A percentile compares a stretch with the other conserved stretches of the same genome.
phyloP scores from a whole-genome alignment of 306 rosid genomes.

The Fagus crenata region DNA sequence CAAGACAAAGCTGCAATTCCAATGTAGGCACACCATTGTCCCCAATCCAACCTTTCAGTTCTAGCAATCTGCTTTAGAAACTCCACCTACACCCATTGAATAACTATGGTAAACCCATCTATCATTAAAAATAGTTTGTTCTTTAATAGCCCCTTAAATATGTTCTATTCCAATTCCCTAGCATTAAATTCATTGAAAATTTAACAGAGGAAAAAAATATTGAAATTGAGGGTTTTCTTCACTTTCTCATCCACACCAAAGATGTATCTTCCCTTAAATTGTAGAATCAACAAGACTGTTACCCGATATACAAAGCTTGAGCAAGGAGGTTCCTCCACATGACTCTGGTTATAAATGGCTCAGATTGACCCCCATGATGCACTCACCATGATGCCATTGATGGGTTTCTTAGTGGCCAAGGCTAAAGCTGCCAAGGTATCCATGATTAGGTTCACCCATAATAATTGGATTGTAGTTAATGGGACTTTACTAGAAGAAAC shows the following conservation, averaged over 20 bases:
- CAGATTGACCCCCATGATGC: constrained; percentile 11
- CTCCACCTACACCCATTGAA: constrained; percentile 33
- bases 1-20: constrained; percentile 36
- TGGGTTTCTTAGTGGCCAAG: constrained; percentile 29
- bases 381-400: constrained; percentile 20
- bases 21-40: constrained; percentile 28
- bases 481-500: constrained; percentile 32
- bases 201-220: constrained; percentile 30
- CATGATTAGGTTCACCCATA: constrained; percentile 38
- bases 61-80: constrained; percentile 27
- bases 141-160: constrained; percentile 18
- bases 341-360: constrained; percentile 26
- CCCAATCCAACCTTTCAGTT: constrained; percentile 27
- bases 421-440: constrained; percentile 39
- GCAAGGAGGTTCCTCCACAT: constrained; percentile 35
- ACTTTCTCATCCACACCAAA: constrained; percentile 28
- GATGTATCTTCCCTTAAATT: constrained; percentile 29
- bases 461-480: constrained; percentile 26
- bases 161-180: constrained; percentile 31
- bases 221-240: constrained; percentile 28
- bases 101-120: constrained; percentile 17
- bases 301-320: constrained; percentile 35
- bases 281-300: constrained; percentile 16
- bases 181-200: constrained; percentile 33
- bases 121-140: constrained; percentile 30